These are phyloP conservation scores for Apiotrichum gracile DNA, from an alignment of 1,284 basidiomycete genomes.

Conservation along the genomic window DNA sequence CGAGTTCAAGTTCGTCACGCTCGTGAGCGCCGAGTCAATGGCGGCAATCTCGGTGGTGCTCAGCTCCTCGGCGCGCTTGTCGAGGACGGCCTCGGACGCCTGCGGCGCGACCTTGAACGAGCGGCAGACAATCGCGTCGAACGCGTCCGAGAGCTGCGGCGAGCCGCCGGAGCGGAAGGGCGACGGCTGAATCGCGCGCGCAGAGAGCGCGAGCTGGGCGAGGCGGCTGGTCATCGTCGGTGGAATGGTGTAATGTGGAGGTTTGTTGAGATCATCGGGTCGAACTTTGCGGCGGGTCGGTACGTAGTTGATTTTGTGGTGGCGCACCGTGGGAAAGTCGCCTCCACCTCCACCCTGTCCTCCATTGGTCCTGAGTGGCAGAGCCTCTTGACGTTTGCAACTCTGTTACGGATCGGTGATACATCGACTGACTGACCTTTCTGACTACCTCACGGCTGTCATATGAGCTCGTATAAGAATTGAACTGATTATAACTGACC, in stretches of 20 bases:
- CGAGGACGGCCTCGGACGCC: constrained; percentile 6
- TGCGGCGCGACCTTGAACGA: constrained; percentile 18
- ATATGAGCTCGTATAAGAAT: no score
- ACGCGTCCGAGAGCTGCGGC: constrained; percentile 36
- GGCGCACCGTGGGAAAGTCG: background rate
- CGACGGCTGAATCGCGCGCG: constrained; percentile 32
- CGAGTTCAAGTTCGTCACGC: constrained; percentile 21
- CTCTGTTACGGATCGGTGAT: no score
- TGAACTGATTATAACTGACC: no score
- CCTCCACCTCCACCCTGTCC: background rate
- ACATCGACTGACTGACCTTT: no score
- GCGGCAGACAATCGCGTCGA: constrained; percentile 29
- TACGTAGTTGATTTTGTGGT: no score
- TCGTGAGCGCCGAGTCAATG: constrained; percentile 16
- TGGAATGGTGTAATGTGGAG: background rate
- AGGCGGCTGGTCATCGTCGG: constrained; percentile 1
- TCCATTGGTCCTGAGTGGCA: background rate
- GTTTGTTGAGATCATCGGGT: background rate
- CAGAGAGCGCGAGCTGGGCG: constrained; percentile 21
- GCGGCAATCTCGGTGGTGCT: constrained; percentile 12
- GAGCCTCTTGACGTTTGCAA: background rate
- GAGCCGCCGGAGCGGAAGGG: constrained; percentile 31
- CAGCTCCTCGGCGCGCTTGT: constrained; percentile 1
- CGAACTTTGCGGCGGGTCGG: background rate
- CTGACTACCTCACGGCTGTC: no score